These are phyloP conservation scores for Pestalotiopsis sp. DNA, from an alignment of 2,329 filamentous ascomycete genomes.

Conservation along the genomic window DNA sequence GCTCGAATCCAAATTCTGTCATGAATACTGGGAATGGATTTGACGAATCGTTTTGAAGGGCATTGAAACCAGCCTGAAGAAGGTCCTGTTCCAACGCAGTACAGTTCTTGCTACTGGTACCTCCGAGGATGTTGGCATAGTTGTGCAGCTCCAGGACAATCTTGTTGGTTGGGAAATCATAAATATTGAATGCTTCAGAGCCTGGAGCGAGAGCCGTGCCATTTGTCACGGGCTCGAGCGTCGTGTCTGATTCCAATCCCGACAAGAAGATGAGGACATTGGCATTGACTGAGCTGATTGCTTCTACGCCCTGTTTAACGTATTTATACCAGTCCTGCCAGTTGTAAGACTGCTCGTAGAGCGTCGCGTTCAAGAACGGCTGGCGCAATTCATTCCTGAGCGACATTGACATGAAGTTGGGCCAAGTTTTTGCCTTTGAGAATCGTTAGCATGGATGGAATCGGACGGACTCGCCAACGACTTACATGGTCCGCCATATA, in stretches of 20 bases:
- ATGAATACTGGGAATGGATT: conserved; percentile 51
- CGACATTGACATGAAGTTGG: conserved; percentile 49
- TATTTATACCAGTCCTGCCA: conserved; percentile 59
- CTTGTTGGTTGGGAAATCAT: conserved; percentile 53
- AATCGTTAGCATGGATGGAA: background rate
- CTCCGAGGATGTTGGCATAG: conserved; percentile 49
- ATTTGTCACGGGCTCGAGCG: conserved; percentile 51
- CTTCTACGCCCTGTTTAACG: conserved; percentile 50
- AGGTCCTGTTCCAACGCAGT: conserved; percentile 44
- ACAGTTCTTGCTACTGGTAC: conserved; percentile 45
- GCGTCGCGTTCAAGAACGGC: conserved; percentile 35
- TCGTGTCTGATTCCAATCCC: conserved; percentile 58
- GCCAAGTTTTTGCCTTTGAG: conserved; percentile 46
- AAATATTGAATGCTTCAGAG: conserved; percentile 43
- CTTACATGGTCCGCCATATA: conserved; percentile 60
- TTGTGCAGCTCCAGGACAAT: conserved; percentile 64
- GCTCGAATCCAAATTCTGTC: conserved; percentile 57
- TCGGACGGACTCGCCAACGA: background rate
- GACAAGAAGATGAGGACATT: conserved; percentile 59
- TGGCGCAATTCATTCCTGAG: conserved; percentile 57
- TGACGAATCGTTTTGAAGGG: conserved; percentile 40
- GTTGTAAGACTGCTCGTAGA: conserved; percentile 44
- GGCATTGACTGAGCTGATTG: conserved; percentile 53
- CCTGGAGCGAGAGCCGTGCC: conserved; percentile 49
- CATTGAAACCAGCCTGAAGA: conserved; percentile 53